These are phyloP conservation scores for Rhizopus microsporus DNA, from an alignment of 371 early-diverging fungal genomes.

Conservation along the genomic window DNA sequence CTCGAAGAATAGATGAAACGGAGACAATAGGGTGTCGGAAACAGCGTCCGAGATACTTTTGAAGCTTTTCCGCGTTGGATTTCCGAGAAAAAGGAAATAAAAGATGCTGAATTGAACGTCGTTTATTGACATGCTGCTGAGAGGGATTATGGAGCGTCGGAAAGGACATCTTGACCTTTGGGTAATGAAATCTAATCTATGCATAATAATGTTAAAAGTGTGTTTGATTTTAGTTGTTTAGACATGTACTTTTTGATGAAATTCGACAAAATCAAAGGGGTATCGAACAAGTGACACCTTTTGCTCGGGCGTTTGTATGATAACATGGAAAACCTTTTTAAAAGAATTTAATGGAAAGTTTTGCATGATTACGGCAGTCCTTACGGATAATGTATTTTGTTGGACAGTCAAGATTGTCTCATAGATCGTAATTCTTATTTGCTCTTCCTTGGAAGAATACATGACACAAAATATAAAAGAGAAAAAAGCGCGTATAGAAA, in stretches of 20 bases:
- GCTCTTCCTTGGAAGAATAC: background rate
- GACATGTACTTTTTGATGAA: conserved; percentile 57
- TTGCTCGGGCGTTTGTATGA: conserved; percentile 49
- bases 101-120: background rate
- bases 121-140: conserved; percentile 20
- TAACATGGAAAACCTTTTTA: conserved; percentile 55
- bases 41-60: conserved; percentile 46
- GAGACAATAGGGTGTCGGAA: conserved; percentile 43
- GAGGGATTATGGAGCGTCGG: conserved; percentile 27
- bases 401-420: conserved; percentile 43
- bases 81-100: background rate
- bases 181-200: background rate
- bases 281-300: conserved; percentile 57
- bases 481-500: background rate
- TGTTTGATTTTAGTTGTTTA: background rate
- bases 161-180: background rate
- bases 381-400: conserved; percentile 38
- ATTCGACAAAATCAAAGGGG: conserved; percentile 62
- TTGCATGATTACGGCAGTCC: background rate
- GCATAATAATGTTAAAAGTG: background rate
- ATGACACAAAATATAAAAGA: background rate
- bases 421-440: conserved; percentile 29
- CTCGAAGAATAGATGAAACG: conserved; percentile 42
- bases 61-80: conserved; percentile 29
- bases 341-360: background rate